Percentiles rank a stretch among this genome's conserved stretches.
Conservation (phyloP, 306 rosid genomes). For the Rosa rugosa region DNA sequence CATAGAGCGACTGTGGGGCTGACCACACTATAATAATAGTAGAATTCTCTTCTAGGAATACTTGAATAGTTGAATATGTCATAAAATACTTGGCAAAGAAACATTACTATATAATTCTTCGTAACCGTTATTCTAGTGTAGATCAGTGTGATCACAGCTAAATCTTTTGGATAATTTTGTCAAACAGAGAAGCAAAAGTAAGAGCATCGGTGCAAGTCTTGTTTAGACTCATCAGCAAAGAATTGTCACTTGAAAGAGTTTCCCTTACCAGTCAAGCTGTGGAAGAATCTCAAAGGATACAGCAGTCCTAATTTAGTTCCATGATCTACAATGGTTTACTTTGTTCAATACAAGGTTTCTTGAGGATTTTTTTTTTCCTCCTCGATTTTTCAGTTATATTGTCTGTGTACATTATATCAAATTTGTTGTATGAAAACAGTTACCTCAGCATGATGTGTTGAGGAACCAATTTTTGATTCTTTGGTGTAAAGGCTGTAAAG, state of each 20-base stretch:
- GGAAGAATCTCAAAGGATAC: conserved; percentile 36
- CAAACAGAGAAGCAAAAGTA: conserved; percentile 68
- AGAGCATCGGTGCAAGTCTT: conserved; percentile 68
- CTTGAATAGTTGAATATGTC: neutral
- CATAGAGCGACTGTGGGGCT: neutral
- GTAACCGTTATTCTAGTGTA: neutral
- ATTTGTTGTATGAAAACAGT: conserved; percentile 18
- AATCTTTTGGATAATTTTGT: conserved; percentile 16
- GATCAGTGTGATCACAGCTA: neutral
- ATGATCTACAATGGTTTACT: neutral
- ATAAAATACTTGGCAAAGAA: neutral
- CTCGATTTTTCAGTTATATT: conserved; percentile 16
- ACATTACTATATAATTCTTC: neutral
- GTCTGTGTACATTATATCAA: conserved; percentile 33
- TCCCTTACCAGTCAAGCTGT: conserved; percentile 35
- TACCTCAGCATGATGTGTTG: neutral
- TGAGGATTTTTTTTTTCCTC: conserved; percentile 5
- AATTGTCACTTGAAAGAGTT: conserved; percentile 63
- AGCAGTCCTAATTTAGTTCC: conserved; percentile 6
- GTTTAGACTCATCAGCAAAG: conserved; percentile 57
- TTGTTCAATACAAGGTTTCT: conserved; percentile 20
- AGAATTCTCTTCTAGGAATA: neutral
- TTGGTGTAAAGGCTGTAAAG: neutral
- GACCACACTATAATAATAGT: neutral
- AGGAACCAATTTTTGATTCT: conserved; percentile 4